These are phyloP conservation scores for Brassica carinata DNA, from an alignment of 345 rosid genomes.

Conservation along the genomic window DNA sequence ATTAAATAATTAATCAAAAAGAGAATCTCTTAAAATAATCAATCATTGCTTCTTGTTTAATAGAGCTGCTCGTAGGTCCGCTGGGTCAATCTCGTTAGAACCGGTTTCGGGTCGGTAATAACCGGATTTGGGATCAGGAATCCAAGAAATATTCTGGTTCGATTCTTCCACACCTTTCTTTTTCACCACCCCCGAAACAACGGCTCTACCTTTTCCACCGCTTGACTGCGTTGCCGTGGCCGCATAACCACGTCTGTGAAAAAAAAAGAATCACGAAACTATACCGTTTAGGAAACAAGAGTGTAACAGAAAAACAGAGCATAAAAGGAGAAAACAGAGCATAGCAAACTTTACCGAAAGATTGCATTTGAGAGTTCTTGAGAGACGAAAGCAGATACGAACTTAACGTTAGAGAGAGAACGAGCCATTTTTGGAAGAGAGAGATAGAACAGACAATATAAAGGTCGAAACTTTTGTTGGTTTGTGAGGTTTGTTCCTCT, in stretches of 20 bases:
- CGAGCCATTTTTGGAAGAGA: conserved; percentile 34
- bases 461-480: conserved; percentile 7
- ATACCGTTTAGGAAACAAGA: conserved; percentile 25
- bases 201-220: conserved; percentile 34
- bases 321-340: not conserved
- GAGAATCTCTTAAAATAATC: not conserved
- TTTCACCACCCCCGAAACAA: conserved; percentile 36
- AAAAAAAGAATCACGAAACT: not conserved
- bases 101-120: conserved; percentile 76
- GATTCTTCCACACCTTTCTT: conserved; percentile 55
- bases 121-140: conserved; percentile 87
- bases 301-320: not conserved
- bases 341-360: conserved; percentile 29
- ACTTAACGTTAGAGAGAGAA: conserved; percentile 42
- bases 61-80: conserved; percentile 63
- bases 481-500: not conserved
- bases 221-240: conserved; percentile 39
- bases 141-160: conserved; percentile 62
- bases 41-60: conserved; percentile 61
- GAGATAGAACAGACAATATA: conserved; percentile 27
- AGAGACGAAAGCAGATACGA: conserved; percentile 41
- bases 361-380: conserved; percentile 40
- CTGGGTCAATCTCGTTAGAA: conserved; percentile 63
- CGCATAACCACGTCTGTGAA: conserved; percentile 42
- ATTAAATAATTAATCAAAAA: conserved; percentile 18